Conservation (phyloP, 805 yeast genomes). For the Metschnikowia gelsemii region DNA sequence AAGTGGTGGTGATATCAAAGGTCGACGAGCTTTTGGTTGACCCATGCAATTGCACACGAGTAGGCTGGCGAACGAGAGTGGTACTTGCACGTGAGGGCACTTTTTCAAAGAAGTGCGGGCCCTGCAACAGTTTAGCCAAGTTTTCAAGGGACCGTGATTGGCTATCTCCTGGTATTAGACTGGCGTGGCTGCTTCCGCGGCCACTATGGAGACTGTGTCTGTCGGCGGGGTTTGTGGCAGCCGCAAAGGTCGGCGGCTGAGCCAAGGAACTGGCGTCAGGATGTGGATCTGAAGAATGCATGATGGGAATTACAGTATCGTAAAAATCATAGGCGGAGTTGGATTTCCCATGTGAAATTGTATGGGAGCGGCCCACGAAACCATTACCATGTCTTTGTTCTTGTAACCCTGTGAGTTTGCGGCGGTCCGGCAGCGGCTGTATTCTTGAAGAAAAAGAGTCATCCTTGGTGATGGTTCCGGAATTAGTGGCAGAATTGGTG, state of each 20-base stretch:
- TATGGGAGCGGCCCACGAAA: too few relatives aligned
- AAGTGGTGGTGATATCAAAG: slow-evolving; percentile 24
- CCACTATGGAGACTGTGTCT: slow-evolving; percentile 16
- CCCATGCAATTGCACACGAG: not conserved
- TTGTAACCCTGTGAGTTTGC: slow-evolving; percentile 1
- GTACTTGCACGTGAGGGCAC: slow-evolving; percentile 36
- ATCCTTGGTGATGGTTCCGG: not conserved
- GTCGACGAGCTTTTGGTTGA: slow-evolving; percentile 25
- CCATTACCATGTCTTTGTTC: too few relatives aligned
- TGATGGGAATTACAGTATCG: slow-evolving; percentile 41
- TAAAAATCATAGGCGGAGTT: slow-evolving; percentile 42
- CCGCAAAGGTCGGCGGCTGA: slow-evolving; percentile 13
- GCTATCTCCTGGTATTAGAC: slow-evolving; percentile 10
- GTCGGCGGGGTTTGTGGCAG: slow-evolving; percentile 3
- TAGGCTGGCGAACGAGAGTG: slow-evolving; percentile 15
- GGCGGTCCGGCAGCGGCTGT: slow-evolving; percentile 7
- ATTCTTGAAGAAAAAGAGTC: not conserved
- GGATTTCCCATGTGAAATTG: slow-evolving; percentile 14
- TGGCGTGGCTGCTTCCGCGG: slow-evolving; percentile 9
- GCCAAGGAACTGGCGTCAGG: not conserved
- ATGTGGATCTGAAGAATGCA: slow-evolving; percentile 21
- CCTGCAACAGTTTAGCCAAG: slow-evolving; percentile 40
- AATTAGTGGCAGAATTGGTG: not conserved
- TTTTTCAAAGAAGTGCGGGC: slow-evolving; percentile 38
- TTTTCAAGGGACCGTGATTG: slow-evolving; percentile 29